phyloP scores from a whole-genome alignment of 129 eudicot genomes.

The Dittrichia graveolens region DNA sequence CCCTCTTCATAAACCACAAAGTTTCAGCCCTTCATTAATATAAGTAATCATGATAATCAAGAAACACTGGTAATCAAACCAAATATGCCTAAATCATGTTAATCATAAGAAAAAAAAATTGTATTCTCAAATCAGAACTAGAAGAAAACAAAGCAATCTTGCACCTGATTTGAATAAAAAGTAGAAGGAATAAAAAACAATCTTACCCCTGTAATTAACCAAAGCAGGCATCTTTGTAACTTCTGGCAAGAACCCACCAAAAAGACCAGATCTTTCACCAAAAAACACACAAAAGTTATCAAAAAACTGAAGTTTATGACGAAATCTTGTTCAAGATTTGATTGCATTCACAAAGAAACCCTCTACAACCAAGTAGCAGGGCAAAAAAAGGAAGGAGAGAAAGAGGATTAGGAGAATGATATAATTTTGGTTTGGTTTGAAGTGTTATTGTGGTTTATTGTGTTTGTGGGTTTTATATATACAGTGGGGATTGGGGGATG shows the following conservation, averaged over 20 bases:
- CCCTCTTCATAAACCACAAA: slow-evolving; percentile 4
- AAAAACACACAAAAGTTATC: slow-evolving; percentile 40
- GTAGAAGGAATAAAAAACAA: slow-evolving; percentile 7
- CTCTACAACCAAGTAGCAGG: slow-evolving; percentile 40
- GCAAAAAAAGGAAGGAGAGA: slow-evolving; percentile 49
- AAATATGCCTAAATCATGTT: background rate
- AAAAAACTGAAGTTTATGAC: slow-evolving; percentile 21
- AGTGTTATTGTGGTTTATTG: slow-evolving; percentile 20
- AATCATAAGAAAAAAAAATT: background rate
- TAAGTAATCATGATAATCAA: slow-evolving; percentile 7
- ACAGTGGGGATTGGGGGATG: slow-evolving; percentile 36
- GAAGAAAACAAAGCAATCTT: too few relatives aligned
- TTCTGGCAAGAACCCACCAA: slow-evolving; percentile 40
- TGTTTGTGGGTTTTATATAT: slow-evolving; percentile 18
- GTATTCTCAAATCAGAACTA: too few relatives aligned
- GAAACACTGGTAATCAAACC: slow-evolving; percentile 1
- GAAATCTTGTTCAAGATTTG: slow-evolving; percentile 35
- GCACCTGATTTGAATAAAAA: background rate
- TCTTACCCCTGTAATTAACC: slow-evolving; percentile 89
- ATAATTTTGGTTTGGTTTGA: slow-evolving; percentile 19
- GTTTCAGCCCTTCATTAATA: background rate
- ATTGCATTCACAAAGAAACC: slow-evolving; percentile 55
- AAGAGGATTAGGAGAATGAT: slow-evolving; percentile 13
- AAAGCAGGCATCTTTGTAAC: slow-evolving; percentile 72
- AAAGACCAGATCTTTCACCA: slow-evolving; percentile 44